Evolutionary conservation across 2,329 filamentous ascomycete species (phyloP).

Genomic region (Trichoderma brevicompactum): DNA sequence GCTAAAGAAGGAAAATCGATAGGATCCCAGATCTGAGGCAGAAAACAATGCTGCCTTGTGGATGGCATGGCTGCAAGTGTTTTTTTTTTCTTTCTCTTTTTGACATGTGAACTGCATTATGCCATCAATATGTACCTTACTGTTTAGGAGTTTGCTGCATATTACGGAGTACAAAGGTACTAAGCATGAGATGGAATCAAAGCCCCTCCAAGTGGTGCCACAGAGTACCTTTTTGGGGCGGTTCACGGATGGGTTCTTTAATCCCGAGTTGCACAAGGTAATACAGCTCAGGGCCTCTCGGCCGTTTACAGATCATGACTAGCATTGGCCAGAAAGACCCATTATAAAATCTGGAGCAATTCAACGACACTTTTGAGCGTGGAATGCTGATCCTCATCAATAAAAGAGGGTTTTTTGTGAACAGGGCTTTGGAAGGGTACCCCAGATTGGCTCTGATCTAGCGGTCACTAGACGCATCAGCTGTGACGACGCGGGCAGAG

Average conservation of each 20-base stretch:
- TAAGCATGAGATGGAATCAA: too few relatives aligned
- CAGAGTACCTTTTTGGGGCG: background rate
- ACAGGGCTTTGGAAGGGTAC: background rate
- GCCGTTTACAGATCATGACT: constrained; percentile 10
- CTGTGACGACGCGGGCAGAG: constrained; percentile 26
- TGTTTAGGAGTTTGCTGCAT: too few relatives aligned
- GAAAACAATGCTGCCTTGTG: background rate
- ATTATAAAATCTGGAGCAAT: background rate
- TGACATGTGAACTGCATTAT: too few relatives aligned
- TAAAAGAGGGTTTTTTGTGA: background rate
- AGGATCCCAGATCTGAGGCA: background rate
- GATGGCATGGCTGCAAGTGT: too few relatives aligned
- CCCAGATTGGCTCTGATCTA: constrained; percentile 6
- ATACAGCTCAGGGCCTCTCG: background rate
- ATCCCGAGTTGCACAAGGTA: background rate
- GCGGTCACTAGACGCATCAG: constrained; percentile 21
- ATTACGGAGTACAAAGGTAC: too few relatives aligned
- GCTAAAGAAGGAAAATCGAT: background rate
- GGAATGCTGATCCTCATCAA: constrained; percentile 6
- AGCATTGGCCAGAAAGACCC: background rate
- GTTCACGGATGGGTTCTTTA: background rate
- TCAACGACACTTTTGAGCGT: too few relatives aligned
- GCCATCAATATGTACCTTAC: too few relatives aligned
- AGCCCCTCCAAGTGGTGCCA: background rate
- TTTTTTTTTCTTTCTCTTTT: too few relatives aligned